Conservation (phyloP, 2,329 filamentous ascomycete genomes). For the Claviceps africana region DNA sequence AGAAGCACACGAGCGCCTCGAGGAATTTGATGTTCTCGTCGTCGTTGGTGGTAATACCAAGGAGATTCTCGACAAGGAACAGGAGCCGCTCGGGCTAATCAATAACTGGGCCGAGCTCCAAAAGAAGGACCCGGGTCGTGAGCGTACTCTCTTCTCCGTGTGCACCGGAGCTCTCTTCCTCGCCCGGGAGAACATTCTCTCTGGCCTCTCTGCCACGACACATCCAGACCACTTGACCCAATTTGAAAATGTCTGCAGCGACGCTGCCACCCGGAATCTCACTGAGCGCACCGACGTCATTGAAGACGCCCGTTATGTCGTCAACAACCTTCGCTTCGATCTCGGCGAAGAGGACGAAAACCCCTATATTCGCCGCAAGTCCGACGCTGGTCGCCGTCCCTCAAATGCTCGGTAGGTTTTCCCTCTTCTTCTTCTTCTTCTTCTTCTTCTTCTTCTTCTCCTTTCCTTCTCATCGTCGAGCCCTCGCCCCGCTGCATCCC, state of each 20-base stretch:
- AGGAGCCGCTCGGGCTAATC: slow-evolving; percentile 58
- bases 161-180: slow-evolving; percentile 70
- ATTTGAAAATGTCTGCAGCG: slow-evolving; percentile 69
- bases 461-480: too few relatives aligned
- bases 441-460: background rate
- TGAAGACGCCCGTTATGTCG: slow-evolving; percentile 69
- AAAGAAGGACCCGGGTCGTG: slow-evolving; percentile 61
- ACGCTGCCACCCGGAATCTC: slow-evolving; percentile 53
- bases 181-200: slow-evolving; percentile 61
- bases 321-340: slow-evolving; percentile 84
- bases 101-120: slow-evolving; percentile 66
- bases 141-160: slow-evolving; percentile 68
- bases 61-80: slow-evolving; percentile 50
- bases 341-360: slow-evolving; percentile 70
- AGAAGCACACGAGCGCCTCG: slow-evolving; percentile 58
- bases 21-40: slow-evolving; percentile 68
- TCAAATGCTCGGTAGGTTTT: slow-evolving; percentile 43
- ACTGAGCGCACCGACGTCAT: slow-evolving; percentile 70
- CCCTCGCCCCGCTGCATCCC: background rate
- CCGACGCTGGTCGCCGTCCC: slow-evolving; percentile 47
- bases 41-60: slow-evolving; percentile 59
- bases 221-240: slow-evolving; percentile 69
- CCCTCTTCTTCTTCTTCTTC: background rate
- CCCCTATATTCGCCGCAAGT: slow-evolving; percentile 67
- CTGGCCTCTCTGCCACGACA: slow-evolving; percentile 67